phyloP scores from a whole-genome alignment of 352 stramenopile genomes.

The Phytophthora pinifolia region DNA sequence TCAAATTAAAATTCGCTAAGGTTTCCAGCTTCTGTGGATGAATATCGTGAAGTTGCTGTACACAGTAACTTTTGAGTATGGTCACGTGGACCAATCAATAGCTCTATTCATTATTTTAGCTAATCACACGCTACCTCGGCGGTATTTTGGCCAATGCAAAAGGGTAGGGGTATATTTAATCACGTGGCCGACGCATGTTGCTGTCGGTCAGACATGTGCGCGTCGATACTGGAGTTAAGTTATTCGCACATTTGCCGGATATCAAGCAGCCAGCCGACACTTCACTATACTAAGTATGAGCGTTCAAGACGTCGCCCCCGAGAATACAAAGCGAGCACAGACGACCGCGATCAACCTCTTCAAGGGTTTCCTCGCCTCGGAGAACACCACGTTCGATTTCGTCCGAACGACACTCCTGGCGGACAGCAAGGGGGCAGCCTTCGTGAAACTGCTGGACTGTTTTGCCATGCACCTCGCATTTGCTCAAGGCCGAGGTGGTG shows the following conservation, averaged over 20 bases:
- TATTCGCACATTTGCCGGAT: constrained; percentile 1
- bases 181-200: neutral
- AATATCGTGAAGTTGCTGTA: too few relatives aligned
- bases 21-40: too few relatives aligned
- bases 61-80: too few relatives aligned
- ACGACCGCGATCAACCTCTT: constrained; percentile 20
- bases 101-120: neutral
- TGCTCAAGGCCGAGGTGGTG: neutral
- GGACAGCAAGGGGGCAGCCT: neutral
- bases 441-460: constrained; percentile 19
- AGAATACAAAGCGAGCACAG: constrained; percentile 9
- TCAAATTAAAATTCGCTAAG: constrained; percentile 28
- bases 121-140: neutral
- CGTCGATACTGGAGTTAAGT: neutral
- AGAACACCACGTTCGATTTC: constrained; percentile 22
- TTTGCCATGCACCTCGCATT: constrained; percentile 15
- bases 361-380: constrained; percentile 16
- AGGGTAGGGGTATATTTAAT: too few relatives aligned
- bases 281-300: constrained; percentile 9
- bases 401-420: constrained; percentile 6
- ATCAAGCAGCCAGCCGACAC: constrained; percentile 1
- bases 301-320: constrained; percentile 14
- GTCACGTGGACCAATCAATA: neutral
- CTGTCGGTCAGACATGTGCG: neutral
- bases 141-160: neutral